These are phyloP conservation scores for Simmondsia chinensis DNA, from an alignment of 148 eudicot genomes.

Conservation along the genomic window DNA sequence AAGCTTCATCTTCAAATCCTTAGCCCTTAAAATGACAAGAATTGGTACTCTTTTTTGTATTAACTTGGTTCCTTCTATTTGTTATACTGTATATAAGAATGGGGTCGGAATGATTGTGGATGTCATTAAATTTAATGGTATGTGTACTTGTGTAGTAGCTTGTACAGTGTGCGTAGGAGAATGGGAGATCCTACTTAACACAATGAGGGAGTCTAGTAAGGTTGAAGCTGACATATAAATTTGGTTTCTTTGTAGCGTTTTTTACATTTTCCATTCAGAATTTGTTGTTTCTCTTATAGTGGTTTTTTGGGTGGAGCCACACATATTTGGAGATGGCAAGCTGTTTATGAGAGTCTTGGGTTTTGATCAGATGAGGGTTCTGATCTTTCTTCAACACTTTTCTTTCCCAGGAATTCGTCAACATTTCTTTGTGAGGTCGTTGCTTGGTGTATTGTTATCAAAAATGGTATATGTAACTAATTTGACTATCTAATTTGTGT, in stretches of 20 bases:
- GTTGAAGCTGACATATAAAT: conserved; percentile 20
- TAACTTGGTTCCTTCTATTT: conserved; percentile 2
- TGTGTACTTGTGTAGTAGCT: conserved; percentile 31
- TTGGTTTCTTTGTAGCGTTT: conserved; percentile 9
- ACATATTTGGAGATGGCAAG: conserved; percentile 12
- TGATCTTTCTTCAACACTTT: conserved; percentile 2
- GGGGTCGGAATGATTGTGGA: conserved; percentile 5
- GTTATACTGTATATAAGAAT: conserved; percentile 45
- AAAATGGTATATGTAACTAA: no score
- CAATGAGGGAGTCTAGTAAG: conserved; percentile 13
- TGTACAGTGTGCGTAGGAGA: conserved; percentile 49
- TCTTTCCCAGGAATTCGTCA: no score
- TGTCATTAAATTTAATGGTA: no score
- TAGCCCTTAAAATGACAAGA: conserved; percentile 12
- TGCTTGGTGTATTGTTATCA: no score
- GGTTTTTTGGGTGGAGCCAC: conserved; percentile 4
- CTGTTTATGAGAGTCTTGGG: no score
- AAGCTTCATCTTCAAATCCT: conserved; percentile 59
- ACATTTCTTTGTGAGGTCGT: no score
- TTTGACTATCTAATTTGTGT: no score
- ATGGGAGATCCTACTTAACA: background rate
- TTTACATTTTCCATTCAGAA: background rate
- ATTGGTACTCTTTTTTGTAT: conserved; percentile 6
- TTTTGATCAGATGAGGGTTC: no score
- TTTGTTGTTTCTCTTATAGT: background rate